A percentile compares a stretch with the other conserved stretches of the same genome.
phyloP scores from a whole-genome alignment of 2,329 filamentous ascomycete species.

The Aspergillus candidus region DNA sequence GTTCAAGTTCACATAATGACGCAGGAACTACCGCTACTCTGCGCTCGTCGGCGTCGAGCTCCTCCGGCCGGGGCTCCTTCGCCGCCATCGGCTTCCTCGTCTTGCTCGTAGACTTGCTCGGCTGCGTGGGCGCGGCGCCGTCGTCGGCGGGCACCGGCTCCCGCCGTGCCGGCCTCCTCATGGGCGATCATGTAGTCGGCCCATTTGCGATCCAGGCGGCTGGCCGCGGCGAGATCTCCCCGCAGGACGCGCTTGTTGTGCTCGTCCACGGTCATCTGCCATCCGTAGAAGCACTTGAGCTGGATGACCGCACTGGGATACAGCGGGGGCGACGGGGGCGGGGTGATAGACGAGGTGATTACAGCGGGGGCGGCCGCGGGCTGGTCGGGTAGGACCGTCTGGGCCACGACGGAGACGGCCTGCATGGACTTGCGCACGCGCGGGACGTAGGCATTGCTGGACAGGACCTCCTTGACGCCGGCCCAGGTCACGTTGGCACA shows the following conservation, averaged over 20 bases:
- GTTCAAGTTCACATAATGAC: slow-evolving; percentile 53
- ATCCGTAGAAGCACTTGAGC: slow-evolving; percentile 91
- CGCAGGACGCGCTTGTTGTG: slow-evolving; percentile 79
- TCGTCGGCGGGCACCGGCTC: slow-evolving; percentile 60
- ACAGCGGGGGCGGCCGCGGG: slow-evolving; percentile 9
- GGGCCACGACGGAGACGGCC: slow-evolving; percentile 30
- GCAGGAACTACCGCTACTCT: slow-evolving; percentile 53
- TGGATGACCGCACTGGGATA: slow-evolving; percentile 75
- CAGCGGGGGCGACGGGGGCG: slow-evolving; percentile 18
- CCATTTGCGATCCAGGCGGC: slow-evolving; percentile 83
- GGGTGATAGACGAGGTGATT: slow-evolving; percentile 22
- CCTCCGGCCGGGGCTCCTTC: slow-evolving; percentile 35
- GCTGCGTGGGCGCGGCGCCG: slow-evolving; percentile 75
- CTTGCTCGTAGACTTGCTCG: slow-evolving; percentile 70
- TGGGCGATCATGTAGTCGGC: slow-evolving; percentile 87
- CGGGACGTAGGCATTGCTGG: slow-evolving; percentile 70
- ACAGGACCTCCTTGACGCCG: slow-evolving; percentile 78
- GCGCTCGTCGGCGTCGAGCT: slow-evolving; percentile 54
- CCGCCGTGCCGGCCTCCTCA: slow-evolving; percentile 66
- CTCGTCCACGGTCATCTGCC: slow-evolving; percentile 91
- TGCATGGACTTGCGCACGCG: slow-evolving; percentile 38
- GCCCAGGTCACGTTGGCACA: slow-evolving; percentile 91
- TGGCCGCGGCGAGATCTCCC: slow-evolving; percentile 68
- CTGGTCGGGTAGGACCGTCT: slow-evolving; percentile 16
- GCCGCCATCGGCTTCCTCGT: slow-evolving; percentile 57